These are phyloP conservation scores for Skeletonema tropicum DNA, from an alignment of 108 stramenopile genomes.

Conservation along the genomic window DNA sequence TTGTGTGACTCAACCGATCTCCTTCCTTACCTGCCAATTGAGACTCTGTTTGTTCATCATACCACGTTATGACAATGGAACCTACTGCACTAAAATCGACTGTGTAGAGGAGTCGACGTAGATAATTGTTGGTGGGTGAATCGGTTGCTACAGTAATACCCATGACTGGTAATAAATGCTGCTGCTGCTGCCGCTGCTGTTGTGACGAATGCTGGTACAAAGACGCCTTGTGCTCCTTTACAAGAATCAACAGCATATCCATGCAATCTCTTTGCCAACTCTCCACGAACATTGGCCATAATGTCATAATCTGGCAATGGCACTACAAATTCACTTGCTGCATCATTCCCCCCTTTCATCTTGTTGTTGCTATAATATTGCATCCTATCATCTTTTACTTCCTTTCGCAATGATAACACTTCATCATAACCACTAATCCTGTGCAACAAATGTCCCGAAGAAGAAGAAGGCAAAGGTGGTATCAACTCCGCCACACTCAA, in stretches of 20 bases:
- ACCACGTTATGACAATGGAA: conserved; percentile 50
- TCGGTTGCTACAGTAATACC: conserved; percentile 45
- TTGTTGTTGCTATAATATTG: not conserved
- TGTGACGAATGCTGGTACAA: not conserved
- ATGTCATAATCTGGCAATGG: conserved; percentile 46
- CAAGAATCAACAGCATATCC: conserved; percentile 21
- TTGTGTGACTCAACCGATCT: conserved; percentile 27
- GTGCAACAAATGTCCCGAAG: not conserved
- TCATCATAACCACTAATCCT: not conserved
- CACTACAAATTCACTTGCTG: conserved; percentile 19
- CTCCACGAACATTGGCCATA: conserved; percentile 16
- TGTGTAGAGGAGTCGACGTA: conserved; percentile 44
- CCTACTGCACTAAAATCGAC: conserved; percentile 27
- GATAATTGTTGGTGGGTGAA: conserved; percentile 34
- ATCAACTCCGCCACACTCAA: conserved; percentile 10
- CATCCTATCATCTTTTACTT: not conserved
- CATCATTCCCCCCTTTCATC: not conserved
- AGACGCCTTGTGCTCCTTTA: not conserved
- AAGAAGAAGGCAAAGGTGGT: not conserved
- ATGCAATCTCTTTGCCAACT: conserved; percentile 17
- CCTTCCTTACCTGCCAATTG: conserved; percentile 12
- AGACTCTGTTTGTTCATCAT: conserved; percentile 37
- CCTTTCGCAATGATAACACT: not conserved
- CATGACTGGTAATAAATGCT: conserved; percentile 26
- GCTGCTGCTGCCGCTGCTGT: not conserved